Percentiles rank a stretch among this genome's conserved stretches.
These are phyloP conservation scores for Phytophthora colocasiae DNA, from an alignment of 352 stramenopile species.

Conservation along the genomic window DNA sequence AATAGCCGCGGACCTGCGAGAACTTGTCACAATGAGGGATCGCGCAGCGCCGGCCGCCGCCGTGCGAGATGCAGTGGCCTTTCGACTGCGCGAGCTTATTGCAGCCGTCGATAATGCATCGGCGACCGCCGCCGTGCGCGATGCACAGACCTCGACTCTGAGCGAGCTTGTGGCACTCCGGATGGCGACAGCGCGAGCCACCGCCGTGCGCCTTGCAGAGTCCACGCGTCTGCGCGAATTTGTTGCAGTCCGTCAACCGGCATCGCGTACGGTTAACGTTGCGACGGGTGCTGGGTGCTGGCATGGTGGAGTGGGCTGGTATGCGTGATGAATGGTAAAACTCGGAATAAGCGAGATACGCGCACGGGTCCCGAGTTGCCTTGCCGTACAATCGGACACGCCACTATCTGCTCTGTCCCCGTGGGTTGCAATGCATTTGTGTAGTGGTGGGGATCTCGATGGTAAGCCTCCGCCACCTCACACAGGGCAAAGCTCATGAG, in stretches of 20 bases:
- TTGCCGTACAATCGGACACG: slow-evolving; percentile 32
- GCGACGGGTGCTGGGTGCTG: slow-evolving; percentile 40
- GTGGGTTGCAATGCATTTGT: slow-evolving; percentile 24
- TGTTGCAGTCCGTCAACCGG: slow-evolving; percentile 69
- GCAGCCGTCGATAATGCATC: slow-evolving; percentile 72
- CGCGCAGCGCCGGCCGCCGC: slow-evolving; percentile 70
- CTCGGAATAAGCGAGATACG: slow-evolving; percentile 25
- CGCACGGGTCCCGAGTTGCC: neutral
- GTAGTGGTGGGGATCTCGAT: too few species aligned
- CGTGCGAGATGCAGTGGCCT: slow-evolving; percentile 81
- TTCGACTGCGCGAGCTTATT: slow-evolving; percentile 78
- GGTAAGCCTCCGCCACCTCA: too few species aligned
- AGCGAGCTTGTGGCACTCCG: slow-evolving; percentile 78
- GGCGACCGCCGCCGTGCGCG: slow-evolving; percentile 70
- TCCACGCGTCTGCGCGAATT: slow-evolving; percentile 80
- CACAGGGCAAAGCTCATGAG: too few species aligned
- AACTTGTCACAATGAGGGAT: slow-evolving; percentile 83
- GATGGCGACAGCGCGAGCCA: slow-evolving; percentile 78
- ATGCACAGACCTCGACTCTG: slow-evolving; percentile 79
- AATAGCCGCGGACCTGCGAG: slow-evolving; percentile 81
- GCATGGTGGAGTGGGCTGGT: slow-evolving; percentile 28
- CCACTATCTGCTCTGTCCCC: slow-evolving; percentile 24
- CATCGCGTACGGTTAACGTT: slow-evolving; percentile 70
- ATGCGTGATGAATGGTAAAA: slow-evolving; percentile 27
- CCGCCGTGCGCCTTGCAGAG: slow-evolving; percentile 88